These are phyloP conservation scores for Casuarina cunninghamiana DNA, from an alignment of 306 rosid genomes.

Conservation along the genomic window DNA sequence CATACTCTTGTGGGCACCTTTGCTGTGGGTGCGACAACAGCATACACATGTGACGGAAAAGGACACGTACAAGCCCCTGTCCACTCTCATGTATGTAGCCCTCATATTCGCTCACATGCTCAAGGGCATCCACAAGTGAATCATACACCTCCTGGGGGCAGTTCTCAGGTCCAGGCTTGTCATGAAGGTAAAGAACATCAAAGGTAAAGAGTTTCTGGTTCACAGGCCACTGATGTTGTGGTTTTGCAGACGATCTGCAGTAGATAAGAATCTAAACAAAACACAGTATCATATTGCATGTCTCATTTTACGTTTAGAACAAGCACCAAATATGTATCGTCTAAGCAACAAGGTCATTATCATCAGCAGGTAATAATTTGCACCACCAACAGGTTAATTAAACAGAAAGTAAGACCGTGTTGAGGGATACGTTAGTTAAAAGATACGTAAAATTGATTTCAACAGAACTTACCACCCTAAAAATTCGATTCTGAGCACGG, in stretches of 20 bases:
- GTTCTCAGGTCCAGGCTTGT: slow-evolving; percentile 93
- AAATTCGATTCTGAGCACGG: slow-evolving; percentile 59
- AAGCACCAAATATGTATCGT: background rate
- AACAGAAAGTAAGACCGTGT: slow-evolving; percentile 5
- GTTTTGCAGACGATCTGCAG: slow-evolving; percentile 75
- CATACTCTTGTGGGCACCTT: slow-evolving; percentile 66
- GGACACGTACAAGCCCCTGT: slow-evolving; percentile 65
- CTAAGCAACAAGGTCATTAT: background rate
- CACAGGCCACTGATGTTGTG: slow-evolving; percentile 76
- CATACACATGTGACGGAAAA: slow-evolving; percentile 64
- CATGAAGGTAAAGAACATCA: slow-evolving; percentile 94
- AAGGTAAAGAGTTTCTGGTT: slow-evolving; percentile 77
- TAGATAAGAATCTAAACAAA: slow-evolving; percentile 69
- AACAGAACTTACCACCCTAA: slow-evolving; percentile 67
- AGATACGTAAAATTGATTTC: slow-evolving; percentile 9
- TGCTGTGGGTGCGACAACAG: slow-evolving; percentile 87
- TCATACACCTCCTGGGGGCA: slow-evolving; percentile 93
- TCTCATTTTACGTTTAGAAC: slow-evolving; percentile 26
- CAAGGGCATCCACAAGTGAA: slow-evolving; percentile 80
- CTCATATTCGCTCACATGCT: slow-evolving; percentile 83
- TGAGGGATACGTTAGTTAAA: slow-evolving; percentile 7
- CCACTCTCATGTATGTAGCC: slow-evolving; percentile 96
- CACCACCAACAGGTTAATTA: background rate
- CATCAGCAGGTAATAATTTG: slow-evolving; percentile 2
- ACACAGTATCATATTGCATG: slow-evolving; percentile 25